phyloP scores from a whole-genome alignment of 2,329 filamentous ascomycete genomes.

The Ilyonectria sp. region DNA sequence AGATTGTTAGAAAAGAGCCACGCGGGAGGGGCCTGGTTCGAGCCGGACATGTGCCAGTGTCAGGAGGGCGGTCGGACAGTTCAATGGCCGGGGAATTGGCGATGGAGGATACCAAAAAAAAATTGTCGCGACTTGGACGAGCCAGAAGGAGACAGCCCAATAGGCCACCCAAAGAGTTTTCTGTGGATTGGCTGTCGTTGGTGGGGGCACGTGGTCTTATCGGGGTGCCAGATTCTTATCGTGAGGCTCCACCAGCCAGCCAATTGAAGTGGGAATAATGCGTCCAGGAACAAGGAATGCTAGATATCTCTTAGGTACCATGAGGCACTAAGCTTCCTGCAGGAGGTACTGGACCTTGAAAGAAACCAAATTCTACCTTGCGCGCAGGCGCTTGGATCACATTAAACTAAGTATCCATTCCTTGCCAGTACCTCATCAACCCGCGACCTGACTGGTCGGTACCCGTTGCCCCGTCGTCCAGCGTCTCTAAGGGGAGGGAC shows the following conservation, averaged over 20 bases:
- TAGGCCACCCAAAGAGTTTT: constrained; percentile 45
- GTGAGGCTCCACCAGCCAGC: not conserved
- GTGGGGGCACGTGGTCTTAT: constrained; percentile 45
- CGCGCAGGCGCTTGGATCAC: not conserved
- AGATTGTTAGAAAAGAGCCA: constrained; percentile 63
- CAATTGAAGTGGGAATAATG: constrained; percentile 3
- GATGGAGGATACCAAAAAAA: constrained; percentile 24
- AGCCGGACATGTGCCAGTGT: constrained; percentile 52
- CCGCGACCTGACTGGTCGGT: not conserved
- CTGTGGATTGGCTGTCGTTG: constrained; percentile 37
- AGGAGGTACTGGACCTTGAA: not conserved
- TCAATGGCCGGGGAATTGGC: constrained; percentile 22
- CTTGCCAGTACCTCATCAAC: not conserved
- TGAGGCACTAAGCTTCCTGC: not conserved
- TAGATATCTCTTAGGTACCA: not conserved
- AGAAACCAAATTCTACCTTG: not conserved
- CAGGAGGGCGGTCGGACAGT: constrained; percentile 17
- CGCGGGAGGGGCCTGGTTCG: constrained; percentile 53
- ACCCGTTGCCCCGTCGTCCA: constrained; percentile 26
- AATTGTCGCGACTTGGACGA: constrained; percentile 28
- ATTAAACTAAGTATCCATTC: not conserved
- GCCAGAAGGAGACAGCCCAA: constrained; percentile 16
- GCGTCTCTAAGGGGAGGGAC: not conserved
- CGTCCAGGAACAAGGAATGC: not conserved
- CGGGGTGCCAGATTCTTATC: constrained; percentile 36